phyloP scores from a whole-genome alignment of 345 rosid genomes.

The Euphorbia lathyris region DNA sequence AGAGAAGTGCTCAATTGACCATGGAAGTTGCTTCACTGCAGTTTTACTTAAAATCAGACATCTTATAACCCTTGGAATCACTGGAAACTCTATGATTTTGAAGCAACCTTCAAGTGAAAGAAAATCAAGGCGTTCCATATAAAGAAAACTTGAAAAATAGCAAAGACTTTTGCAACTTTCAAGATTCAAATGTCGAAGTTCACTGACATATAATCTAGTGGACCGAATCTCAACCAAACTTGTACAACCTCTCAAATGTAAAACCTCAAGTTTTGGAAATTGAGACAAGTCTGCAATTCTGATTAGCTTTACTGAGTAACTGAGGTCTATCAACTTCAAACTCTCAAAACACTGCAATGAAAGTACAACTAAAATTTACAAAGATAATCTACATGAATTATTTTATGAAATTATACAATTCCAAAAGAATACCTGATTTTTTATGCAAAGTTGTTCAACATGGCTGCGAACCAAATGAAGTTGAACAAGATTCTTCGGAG shows the following conservation, averaged over 20 bases:
- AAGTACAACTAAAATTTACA: not conserved
- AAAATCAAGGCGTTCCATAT: not conserved
- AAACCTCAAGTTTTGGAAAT: conserved; percentile 4
- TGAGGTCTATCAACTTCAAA: conserved; percentile 12
- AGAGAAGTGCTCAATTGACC: not conserved
- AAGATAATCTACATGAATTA: not conserved
- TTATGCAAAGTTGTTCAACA: conserved; percentile 2
- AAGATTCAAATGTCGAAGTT: not conserved
- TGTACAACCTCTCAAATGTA: not conserved
- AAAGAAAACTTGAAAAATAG: not conserved
- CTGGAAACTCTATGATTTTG: not conserved
- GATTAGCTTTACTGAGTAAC: not conserved
- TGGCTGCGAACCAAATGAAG: not conserved
- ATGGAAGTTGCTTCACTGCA: not conserved
- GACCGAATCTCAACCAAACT: conserved; percentile 10
- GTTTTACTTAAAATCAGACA: not conserved
- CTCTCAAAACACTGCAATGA: conserved; percentile 9
- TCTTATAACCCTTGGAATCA: not conserved
- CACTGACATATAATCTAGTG: not conserved
- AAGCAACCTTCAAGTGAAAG: conserved; percentile 12
- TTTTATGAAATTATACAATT: too few species aligned
- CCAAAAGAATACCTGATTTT: not conserved
- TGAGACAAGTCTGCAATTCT: conserved; percentile 6
- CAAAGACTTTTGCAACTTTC: not conserved
- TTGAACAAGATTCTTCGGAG: conserved; percentile 3